A percentile compares a stretch with the other conserved stretches of the same genome.
Evolutionary conservation across 129 eudicot genomes (phyloP).

Genomic region (Deinandra increscens): DNA sequence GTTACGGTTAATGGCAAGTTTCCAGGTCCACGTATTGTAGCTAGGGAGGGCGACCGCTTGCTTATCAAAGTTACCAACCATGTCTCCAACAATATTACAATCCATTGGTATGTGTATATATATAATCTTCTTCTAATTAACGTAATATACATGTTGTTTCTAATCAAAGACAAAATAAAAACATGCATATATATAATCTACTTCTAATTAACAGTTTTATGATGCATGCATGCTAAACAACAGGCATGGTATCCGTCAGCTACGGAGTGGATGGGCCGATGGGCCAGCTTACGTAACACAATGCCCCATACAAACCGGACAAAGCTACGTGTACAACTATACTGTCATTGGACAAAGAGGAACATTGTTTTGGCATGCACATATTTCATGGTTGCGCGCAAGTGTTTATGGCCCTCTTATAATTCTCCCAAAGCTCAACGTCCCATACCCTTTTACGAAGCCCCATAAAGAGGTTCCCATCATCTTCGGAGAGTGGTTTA

Average conservation of each 20-base stretch:
- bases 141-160: too few relatives aligned
- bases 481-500: constrained; percentile 31
- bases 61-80: constrained; percentile 35
- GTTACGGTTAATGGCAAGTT: constrained; percentile 29
- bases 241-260: constrained; percentile 59
- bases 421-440: constrained; percentile 46
- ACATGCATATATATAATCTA: too few relatives aligned
- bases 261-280: constrained; percentile 41
- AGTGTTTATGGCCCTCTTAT: constrained; percentile 54
- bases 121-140: too few relatives aligned
- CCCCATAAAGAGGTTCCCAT: constrained; percentile 64
- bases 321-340: constrained; percentile 59
- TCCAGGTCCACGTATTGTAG: constrained; percentile 33
- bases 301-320: constrained; percentile 61
- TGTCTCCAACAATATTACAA: constrained; percentile 33
- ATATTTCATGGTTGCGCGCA: constrained; percentile 56
- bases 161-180: too few relatives aligned
- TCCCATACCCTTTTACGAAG: constrained; percentile 55
- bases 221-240: too few relatives aligned
- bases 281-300: constrained; percentile 58
- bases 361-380: constrained; percentile 4
- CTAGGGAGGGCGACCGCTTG: constrained; percentile 21
- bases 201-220: too few relatives aligned
- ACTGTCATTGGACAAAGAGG: constrained; percentile 50
- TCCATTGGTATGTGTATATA: constrained; percentile 56